Percentiles rank a stretch among this genome's conserved stretches.
Conservation (phyloP, 768 basidiomycete genomes). For the Russula compacta region DNA sequence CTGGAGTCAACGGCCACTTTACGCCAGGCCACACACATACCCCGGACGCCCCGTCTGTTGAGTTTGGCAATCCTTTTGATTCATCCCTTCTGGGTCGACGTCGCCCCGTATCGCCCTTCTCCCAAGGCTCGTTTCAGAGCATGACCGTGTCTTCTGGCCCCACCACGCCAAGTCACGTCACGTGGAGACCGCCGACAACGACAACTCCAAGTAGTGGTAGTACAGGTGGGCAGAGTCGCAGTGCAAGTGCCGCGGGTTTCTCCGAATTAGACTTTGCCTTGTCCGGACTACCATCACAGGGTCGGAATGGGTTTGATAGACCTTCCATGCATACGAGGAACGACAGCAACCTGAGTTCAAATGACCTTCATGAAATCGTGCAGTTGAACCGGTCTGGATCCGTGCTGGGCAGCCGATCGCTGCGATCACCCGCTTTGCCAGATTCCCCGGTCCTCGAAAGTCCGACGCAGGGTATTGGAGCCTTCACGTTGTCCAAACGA, state of each 20-base stretch:
- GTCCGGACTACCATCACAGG: constrained; percentile 21
- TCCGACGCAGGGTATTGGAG: constrained; percentile 8
- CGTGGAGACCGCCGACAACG: constrained; percentile 46
- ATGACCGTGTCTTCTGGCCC: constrained; percentile 44
- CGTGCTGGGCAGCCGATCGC: constrained; percentile 30
- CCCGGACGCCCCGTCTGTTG: constrained; percentile 19
- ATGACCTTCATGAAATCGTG: constrained; percentile 20
- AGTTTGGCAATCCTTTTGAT: constrained; percentile 23
- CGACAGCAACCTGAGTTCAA: constrained; percentile 26
- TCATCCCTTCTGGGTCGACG: constrained; percentile 49
- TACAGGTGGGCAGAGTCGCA: constrained; percentile 38
- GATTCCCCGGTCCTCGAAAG: constrained; percentile 48
- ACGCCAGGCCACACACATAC: constrained; percentile 40
- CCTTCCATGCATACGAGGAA: constrained; percentile 24
- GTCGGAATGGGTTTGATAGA: constrained; percentile 16
- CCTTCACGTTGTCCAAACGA: not conserved
- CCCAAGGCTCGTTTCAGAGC: constrained; percentile 50
- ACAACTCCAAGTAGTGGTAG: constrained; percentile 27
- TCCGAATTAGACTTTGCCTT: constrained; percentile 25
- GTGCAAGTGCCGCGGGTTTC: constrained; percentile 43
- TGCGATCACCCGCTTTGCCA: constrained; percentile 48
- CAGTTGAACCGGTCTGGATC: constrained; percentile 15
- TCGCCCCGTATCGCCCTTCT: constrained; percentile 65
- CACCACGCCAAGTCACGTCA: constrained; percentile 63
- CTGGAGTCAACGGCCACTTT: constrained; percentile 54